A percentile compares a stretch with the other conserved stretches of the same genome.
Conservation (phyloP, 2,329 filamentous ascomycete genomes). For the Remersonia thermophila region DNA sequence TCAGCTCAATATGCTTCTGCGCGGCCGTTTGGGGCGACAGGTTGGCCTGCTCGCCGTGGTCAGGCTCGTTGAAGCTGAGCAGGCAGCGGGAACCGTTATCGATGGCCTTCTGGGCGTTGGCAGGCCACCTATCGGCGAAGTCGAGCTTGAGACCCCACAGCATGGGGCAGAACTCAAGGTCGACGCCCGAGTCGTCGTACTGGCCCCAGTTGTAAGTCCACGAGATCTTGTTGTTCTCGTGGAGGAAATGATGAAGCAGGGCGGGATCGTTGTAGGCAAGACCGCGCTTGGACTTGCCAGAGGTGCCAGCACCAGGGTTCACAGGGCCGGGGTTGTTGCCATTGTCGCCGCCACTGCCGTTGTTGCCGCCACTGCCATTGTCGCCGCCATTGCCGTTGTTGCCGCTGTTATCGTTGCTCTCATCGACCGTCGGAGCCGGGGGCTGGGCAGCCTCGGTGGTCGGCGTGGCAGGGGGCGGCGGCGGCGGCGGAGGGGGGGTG, state of each 20-base stretch:
- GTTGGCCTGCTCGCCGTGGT: constrained; percentile 48
- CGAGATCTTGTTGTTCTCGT: constrained; percentile 29
- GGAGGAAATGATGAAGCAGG: constrained; percentile 39
- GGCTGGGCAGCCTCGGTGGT: constrained; percentile 16
- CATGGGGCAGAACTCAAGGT: constrained; percentile 52
- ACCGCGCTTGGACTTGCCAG: constrained; percentile 43
- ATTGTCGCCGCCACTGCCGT: neutral
- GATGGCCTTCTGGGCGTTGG: constrained; percentile 39
- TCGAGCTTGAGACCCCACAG: constrained; percentile 42
- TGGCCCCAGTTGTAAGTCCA: constrained; percentile 63
- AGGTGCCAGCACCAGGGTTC: too few relatives aligned
- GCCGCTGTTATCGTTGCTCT: constrained; percentile 2
- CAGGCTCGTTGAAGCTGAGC: constrained; percentile 62
- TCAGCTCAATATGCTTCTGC: constrained; percentile 36
- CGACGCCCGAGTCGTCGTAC: constrained; percentile 28
- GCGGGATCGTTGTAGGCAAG: constrained; percentile 51
- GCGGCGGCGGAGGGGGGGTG: constrained; percentile 7
- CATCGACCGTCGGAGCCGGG: constrained; percentile 16
- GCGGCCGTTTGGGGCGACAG: constrained; percentile 41
- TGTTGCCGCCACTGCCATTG: constrained; percentile 8
- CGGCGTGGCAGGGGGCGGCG: neutral
- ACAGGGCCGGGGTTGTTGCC: constrained; percentile 4
- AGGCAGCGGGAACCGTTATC: constrained; percentile 41
- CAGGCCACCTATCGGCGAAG: constrained; percentile 37
- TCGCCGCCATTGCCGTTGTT: neutral